Conservation (phyloP, 2,329 filamentous ascomycete species). For the Xylariaceae sp. region DNA sequence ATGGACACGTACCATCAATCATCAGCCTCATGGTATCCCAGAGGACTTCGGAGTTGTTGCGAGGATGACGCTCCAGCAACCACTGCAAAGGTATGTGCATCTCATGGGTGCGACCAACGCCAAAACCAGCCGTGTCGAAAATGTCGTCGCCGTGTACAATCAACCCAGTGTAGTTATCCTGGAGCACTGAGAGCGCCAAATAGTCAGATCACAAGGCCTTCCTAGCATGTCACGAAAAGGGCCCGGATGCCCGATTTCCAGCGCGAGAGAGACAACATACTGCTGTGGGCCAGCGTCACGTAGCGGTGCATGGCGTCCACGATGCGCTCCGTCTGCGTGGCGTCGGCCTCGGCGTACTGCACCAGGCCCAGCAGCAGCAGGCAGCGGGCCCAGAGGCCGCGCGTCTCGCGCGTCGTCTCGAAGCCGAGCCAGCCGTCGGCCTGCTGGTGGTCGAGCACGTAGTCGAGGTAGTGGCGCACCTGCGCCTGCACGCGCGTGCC, state of each 20-base stretch:
- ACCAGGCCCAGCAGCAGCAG: constrained; percentile 40
- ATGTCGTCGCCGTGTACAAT: constrained; percentile 33
- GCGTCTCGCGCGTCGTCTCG: constrained; percentile 29
- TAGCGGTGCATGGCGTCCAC: constrained; percentile 41
- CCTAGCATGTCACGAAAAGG: no score
- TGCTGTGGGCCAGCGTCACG: constrained; percentile 38
- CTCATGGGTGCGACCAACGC: constrained; percentile 27
- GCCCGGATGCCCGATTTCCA: no score
- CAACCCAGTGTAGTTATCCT: constrained; percentile 42
- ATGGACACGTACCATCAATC: no score
- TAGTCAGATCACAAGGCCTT: no score
- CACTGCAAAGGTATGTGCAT: constrained; percentile 31
- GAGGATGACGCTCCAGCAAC: constrained; percentile 24
- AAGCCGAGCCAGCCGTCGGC: constrained; percentile 49
- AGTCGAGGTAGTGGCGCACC: constrained; percentile 33
- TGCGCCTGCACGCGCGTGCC: constrained; percentile 32
- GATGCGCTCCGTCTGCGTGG: constrained; percentile 30
- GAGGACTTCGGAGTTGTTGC: constrained; percentile 23
- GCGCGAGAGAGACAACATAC: no score
- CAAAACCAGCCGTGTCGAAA: constrained; percentile 28
- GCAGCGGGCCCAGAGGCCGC: constrained; percentile 45
- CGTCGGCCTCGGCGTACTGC: constrained; percentile 37
- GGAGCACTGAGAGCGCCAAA: constrained; percentile 49
- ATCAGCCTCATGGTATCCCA: constrained; percentile 32
- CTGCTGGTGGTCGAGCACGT: constrained; percentile 38